phyloP scores from a whole-genome alignment of 139 green algal species.

The Cymbomonas tetramitiformis region DNA sequence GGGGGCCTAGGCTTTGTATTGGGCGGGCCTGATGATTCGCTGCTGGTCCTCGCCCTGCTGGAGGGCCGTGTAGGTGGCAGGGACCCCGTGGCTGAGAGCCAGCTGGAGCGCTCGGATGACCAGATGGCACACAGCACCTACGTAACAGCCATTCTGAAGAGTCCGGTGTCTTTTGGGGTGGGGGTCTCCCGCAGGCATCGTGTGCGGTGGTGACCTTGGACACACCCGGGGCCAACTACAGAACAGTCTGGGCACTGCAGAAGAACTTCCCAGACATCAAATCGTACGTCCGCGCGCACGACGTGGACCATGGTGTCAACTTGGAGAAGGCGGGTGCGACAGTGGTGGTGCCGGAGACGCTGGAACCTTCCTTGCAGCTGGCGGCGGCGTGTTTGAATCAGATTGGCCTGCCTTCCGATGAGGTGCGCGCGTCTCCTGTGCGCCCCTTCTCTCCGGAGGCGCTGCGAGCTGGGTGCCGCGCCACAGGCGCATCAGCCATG shows the following conservation, averaged over 20 bases:
- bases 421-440: constrained; percentile 62
- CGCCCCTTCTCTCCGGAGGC: too few species aligned
- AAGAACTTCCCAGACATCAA: constrained; percentile 49
- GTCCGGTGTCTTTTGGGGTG: not conserved
- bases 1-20: too few species aligned
- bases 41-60: too few species aligned
- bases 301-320: constrained; percentile 80
- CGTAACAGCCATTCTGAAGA: too few species aligned
- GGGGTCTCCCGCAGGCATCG: constrained; percentile 46
- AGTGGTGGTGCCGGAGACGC: constrained; percentile 86
- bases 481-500: too few species aligned
- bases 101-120: too few species aligned
- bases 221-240: constrained; percentile 46
- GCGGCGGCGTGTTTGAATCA: constrained; percentile 70
- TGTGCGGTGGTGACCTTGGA: constrained; percentile 86
- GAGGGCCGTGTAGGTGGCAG: too few species aligned
- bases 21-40: too few species aligned
- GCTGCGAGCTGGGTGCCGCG: too few species aligned
- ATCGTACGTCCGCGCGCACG: constrained; percentile 89
- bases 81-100: too few species aligned
- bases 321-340: constrained; percentile 88
- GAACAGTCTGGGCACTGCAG: constrained; percentile 73
- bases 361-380: constrained; percentile 90
- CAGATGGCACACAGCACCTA: too few species aligned
- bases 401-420: constrained; percentile 56